These are phyloP conservation scores for Tulasnella sp. DNA, from an alignment of 768 basidiomycete genomes.

Conservation along the genomic window DNA sequence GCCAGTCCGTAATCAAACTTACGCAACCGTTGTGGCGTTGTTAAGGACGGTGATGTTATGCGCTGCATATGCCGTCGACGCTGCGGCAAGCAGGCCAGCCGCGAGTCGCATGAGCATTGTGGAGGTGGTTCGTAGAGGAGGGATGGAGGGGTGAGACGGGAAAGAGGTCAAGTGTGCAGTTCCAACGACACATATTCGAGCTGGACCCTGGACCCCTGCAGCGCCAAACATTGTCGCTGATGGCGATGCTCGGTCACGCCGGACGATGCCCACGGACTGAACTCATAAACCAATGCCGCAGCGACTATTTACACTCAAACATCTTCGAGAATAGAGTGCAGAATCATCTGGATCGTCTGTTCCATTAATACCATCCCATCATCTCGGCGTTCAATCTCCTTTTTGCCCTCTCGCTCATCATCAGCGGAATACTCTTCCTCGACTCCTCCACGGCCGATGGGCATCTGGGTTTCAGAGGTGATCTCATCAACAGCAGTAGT, in stretches of 20 bases:
- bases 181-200: neutral
- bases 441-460: neutral
- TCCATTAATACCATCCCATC: neutral
- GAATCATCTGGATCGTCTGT: conserved; percentile 18
- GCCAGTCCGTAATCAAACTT: neutral
- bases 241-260: neutral
- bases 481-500: conserved; percentile 14
- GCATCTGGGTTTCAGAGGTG: neutral
- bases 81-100: neutral
- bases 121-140: neutral
- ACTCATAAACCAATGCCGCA: neutral
- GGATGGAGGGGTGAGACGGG: neutral
- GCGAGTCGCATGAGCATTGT: neutral
- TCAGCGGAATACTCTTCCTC: conserved; percentile 7
- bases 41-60: neutral
- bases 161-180: neutral
- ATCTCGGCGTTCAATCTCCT: neutral
- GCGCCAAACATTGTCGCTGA: neutral
- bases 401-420: conserved; percentile 13
- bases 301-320: neutral
- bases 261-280: neutral
- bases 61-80: neutral
- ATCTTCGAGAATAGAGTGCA: conserved; percentile 11
- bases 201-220: neutral
- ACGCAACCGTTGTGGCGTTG: neutral